Evolutionary conservation across 2,329 filamentous ascomycete genomes (phyloP).

Genomic region (Ophiostoma sp.): DNA sequence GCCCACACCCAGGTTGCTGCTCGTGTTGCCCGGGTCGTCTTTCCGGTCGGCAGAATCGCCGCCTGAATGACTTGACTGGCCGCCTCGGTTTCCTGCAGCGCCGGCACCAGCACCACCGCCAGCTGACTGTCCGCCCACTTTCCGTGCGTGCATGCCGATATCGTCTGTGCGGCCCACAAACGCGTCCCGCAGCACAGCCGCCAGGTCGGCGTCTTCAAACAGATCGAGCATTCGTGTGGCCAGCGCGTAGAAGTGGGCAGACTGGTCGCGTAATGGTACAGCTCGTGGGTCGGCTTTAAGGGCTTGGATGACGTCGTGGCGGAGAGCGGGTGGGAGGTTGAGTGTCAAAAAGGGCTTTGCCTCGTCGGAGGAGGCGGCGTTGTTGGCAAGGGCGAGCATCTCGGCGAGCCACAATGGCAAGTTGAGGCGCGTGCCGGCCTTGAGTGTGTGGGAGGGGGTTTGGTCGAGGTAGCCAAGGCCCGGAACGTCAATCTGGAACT

Average conservation of each 20-base stretch:
- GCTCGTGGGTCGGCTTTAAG: conserved; percentile 86
- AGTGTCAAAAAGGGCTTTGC: conserved; percentile 66
- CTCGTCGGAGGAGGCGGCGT: conserved; percentile 34
- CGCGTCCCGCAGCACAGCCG: conserved; percentile 71
- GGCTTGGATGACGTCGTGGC: conserved; percentile 79
- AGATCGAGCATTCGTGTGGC: conserved; percentile 84
- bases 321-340: conserved; percentile 76
- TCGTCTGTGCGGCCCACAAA: conserved; percentile 80
- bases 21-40: conserved; percentile 48
- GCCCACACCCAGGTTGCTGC: conserved; percentile 55
- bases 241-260: conserved; percentile 84
- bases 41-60: conserved; percentile 53
- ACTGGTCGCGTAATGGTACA: conserved; percentile 79
- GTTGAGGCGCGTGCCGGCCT: conserved; percentile 74
- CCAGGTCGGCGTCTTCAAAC: conserved; percentile 78
- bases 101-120: conserved; percentile 45
- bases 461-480: conserved; percentile 88
- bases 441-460: conserved; percentile 69
- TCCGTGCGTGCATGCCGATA: conserved; percentile 85
- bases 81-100: conserved; percentile 48
- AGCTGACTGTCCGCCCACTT: conserved; percentile 68
- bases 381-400: conserved; percentile 75
- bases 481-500: conserved; percentile 86
- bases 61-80: conserved; percentile 44
- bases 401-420: conserved; percentile 94